These are phyloP conservation scores for Fraxinus floribunda DNA, from an alignment of 305 asterid species.

Conservation along the genomic window DNA sequence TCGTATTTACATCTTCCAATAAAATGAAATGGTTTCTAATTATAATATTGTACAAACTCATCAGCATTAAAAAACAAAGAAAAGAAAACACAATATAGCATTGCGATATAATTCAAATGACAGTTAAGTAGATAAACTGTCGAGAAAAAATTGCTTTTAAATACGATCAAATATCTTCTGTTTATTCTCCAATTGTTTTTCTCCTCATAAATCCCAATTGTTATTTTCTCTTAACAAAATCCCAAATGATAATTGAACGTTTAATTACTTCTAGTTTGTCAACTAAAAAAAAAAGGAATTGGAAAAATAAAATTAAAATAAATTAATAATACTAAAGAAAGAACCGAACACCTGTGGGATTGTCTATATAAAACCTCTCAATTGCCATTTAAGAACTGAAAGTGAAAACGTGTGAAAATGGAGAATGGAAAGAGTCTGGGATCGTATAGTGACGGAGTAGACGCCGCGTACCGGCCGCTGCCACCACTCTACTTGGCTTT, in stretches of 20 bases:
- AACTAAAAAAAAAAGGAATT: not conserved
- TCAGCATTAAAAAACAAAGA: not conserved
- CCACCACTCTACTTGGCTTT: constrained; percentile 57
- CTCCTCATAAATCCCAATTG: not conserved
- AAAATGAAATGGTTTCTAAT: not conserved
- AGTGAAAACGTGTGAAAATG: constrained; percentile 34
- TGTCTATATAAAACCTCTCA: constrained; percentile 14
- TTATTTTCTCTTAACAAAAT: too few species aligned
- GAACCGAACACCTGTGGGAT: constrained; percentile 22
- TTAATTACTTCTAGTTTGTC: not conserved
- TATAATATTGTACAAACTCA: not conserved
- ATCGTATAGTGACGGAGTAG: constrained; percentile 29
- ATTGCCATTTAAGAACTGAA: constrained; percentile 22
- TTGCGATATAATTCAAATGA: not conserved
- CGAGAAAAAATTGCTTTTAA: not conserved
- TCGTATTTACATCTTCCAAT: not conserved
- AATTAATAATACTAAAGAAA: not conserved
- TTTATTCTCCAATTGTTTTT: not conserved
- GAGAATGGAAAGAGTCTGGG: constrained; percentile 25
- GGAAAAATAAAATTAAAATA: not conserved
- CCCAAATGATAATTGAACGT: not conserved
- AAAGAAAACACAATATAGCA: not conserved
- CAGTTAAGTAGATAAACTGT: not conserved
- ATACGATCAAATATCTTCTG: not conserved
- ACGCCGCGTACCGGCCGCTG: constrained; percentile 53